Evolutionary conservation across 1,139 yeast genomes (phyloP).

Genomic region (Oligophagozyma castellii): DNA sequence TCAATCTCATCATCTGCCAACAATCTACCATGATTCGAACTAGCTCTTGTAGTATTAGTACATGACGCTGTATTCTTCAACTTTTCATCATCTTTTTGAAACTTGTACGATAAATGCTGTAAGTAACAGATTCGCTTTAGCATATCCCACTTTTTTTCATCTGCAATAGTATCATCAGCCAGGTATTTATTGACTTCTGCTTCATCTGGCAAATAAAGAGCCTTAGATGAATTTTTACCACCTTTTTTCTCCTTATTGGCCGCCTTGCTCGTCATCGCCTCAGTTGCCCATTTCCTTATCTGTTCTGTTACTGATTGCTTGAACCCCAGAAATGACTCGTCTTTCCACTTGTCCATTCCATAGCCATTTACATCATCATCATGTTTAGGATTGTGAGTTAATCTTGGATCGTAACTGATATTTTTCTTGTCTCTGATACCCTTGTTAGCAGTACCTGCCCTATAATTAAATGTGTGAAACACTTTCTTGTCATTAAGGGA

Average conservation of each 20-base stretch:
- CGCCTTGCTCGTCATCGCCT: slow-evolving; percentile 26
- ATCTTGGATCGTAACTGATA: slow-evolving; percentile 68
- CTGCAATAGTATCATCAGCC: slow-evolving; percentile 30
- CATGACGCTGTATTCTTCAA: slow-evolving; percentile 2
- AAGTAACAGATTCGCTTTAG: slow-evolving; percentile 56
- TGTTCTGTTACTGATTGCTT: slow-evolving; percentile 41
- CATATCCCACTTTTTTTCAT: slow-evolving; percentile 37
- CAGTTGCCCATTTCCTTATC: slow-evolving; percentile 40
- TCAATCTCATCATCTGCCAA: slow-evolving; percentile 23
- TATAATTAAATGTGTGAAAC: slow-evolving; percentile 48
- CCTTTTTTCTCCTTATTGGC: slow-evolving; percentile 23
- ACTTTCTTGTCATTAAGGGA: slow-evolving; percentile 3
- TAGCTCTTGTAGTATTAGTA: not conserved
- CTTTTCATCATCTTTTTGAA: slow-evolving; percentile 28
- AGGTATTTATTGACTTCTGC: slow-evolving; percentile 45
- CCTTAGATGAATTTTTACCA: slow-evolving; percentile 4
- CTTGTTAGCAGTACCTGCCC: slow-evolving; percentile 76
- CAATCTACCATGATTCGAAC: not conserved
- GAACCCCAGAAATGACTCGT: slow-evolving; percentile 28
- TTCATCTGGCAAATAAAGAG: slow-evolving; percentile 35
- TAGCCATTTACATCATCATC: slow-evolving; percentile 60
- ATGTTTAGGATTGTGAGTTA: slow-evolving; percentile 53
- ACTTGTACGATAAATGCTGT: slow-evolving; percentile 42
- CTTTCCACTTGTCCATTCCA: slow-evolving; percentile 52
- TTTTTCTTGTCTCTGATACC: slow-evolving; percentile 80